phyloP scores from a whole-genome alignment of 495 filamentous ascomycete genomes.

The Pseudevernia furfuracea region DNA sequence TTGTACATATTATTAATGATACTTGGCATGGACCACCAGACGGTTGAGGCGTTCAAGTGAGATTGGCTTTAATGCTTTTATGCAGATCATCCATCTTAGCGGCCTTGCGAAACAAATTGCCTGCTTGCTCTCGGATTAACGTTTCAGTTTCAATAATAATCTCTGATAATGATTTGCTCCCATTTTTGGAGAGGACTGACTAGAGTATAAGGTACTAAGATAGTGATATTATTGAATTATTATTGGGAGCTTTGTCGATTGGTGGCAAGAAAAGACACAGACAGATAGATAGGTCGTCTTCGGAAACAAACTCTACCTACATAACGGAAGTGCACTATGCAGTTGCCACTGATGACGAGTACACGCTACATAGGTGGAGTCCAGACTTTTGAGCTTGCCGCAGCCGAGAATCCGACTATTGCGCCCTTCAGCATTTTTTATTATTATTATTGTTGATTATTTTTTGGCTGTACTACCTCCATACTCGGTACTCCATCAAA shows the following conservation, averaged over 20 bases:
- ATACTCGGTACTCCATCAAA: slow-evolving; percentile 1
- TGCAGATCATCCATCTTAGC: slow-evolving; percentile 17
- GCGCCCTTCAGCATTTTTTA: no score
- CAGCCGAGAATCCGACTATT: slow-evolving; percentile 6
- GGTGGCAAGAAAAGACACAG: no score
- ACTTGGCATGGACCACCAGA: slow-evolving; percentile 13
- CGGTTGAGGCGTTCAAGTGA: slow-evolving; percentile 20
- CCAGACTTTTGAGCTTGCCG: slow-evolving; percentile 5
- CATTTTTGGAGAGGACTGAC: no score
- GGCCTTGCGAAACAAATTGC: slow-evolving; percentile 16
- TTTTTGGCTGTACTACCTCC: background rate
- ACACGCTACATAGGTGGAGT: slow-evolving; percentile 10
- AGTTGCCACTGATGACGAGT: slow-evolving; percentile 19
- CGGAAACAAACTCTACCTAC: background rate
- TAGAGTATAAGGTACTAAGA: no score
- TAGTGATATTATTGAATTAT: no score
- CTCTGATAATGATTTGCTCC: no score
- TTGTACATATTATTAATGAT: slow-evolving; percentile 6
- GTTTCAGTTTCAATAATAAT: no score
- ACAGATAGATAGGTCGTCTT: background rate
- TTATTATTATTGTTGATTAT: no score
- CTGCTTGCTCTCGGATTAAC: slow-evolving; percentile 7
- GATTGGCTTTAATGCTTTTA: slow-evolving; percentile 15
- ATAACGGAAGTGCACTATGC: background rate
- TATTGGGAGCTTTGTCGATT: no score